Conservation (phyloP, 129 eudicot species). For the Helichrysum umbraculigerum region DNA sequence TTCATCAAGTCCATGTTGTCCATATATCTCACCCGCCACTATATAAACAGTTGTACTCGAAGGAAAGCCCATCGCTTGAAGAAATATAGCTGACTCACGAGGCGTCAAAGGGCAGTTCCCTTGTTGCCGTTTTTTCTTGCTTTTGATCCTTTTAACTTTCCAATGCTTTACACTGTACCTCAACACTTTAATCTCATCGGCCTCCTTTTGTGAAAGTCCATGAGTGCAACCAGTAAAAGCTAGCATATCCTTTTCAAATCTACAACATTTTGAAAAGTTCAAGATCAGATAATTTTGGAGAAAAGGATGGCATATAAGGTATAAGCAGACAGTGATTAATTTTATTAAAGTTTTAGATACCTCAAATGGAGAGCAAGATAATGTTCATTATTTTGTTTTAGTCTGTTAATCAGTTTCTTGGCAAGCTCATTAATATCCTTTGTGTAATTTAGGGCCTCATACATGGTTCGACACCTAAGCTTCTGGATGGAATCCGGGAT, state of each 20-base stretch:
- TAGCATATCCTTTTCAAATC: constrained; percentile 70
- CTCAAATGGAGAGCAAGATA: constrained; percentile 72
- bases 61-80: constrained; percentile 59
- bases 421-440: constrained; percentile 47
- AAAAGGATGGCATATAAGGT: background rate
- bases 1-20: constrained; percentile 42
- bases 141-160: constrained; percentile 58
- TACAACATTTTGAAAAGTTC: constrained; percentile 7
- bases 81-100: constrained; percentile 62
- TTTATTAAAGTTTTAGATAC: constrained; percentile 24
- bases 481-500: constrained; percentile 56
- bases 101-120: constrained; percentile 78
- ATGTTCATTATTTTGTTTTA: constrained; percentile 40
- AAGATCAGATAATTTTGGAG: background rate
- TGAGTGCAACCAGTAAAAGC: constrained; percentile 78
- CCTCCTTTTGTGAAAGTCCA: constrained; percentile 47
- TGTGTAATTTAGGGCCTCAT: constrained; percentile 49
- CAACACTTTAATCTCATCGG: constrained; percentile 45
- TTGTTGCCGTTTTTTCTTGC: constrained; percentile 38
- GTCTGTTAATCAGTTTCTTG: constrained; percentile 37
- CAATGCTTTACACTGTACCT: constrained; percentile 57
- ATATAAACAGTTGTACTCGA: constrained; percentile 57
- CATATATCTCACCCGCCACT: constrained; percentile 64
- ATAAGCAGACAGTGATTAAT: background rate
- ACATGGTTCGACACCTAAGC: constrained; percentile 73